Base-by-base conservation (phyloP, 805 yeast species). In the Lipomyces yamadae region DNA sequence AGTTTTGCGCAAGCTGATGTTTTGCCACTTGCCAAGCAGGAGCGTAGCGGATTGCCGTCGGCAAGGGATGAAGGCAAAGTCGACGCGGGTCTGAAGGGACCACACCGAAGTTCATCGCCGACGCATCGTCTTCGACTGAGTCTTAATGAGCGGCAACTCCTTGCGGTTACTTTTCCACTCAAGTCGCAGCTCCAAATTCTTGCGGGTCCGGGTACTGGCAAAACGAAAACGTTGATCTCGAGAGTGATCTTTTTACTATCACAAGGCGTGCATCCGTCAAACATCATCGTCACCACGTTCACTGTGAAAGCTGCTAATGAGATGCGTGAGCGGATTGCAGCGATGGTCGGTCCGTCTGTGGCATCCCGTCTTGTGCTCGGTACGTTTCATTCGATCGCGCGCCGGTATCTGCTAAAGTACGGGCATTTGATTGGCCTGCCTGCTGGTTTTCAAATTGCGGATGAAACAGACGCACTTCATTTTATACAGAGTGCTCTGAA, bases 261-360 rank as follows among this genome's bases (percentile, higher is more conserved):
- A 6, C 66, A 84, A 2, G 77, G 81, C 1, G 76, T 90, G 0
- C 79, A 81, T 0, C 93, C 98, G 0, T 80, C 81, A 42, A 78
- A 83, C 58, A 83, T 95, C 24, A 84, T 94, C 0, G 95, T 93
- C 29, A 91, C 97, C 4, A 93, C 98, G 0, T 94, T 94, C 79
- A 94, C 98, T 11, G 90, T 91, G 72, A 91, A 90, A 73, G 98
- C 99, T 0, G 96, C 98, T 1, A 84, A 81, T 61, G 98, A 94
- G 78, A 88, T 94, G 90, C 78, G 80, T 11, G 88, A 85, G 39
- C 81, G 98, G 54, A 77, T 94, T 3, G 61, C 68, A 32, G 66
- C 63, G 5, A 24, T 71, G 24, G 60, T 74, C 4, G 73, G 65
- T n/a, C 71, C 64, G 15, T 60, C 68, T 45, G 70, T 81, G 2